Percentiles rank a stretch among this genome's conserved stretches.
Conservation (phyloP, 164 flowering plant species). For the Macadamia integrifolia region DNA sequence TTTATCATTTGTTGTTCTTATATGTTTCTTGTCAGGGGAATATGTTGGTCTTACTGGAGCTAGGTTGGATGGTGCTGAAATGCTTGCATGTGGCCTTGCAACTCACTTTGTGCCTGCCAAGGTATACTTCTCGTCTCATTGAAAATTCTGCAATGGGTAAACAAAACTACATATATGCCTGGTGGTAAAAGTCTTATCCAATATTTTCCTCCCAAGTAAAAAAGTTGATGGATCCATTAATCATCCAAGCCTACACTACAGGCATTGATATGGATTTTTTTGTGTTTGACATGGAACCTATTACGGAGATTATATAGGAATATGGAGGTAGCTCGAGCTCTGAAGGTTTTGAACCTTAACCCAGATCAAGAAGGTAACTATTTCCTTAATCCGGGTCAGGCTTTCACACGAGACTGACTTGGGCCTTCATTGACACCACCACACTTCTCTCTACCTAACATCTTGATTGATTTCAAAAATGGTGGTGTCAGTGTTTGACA, state of each 20-base stretch:
- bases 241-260: not conserved
- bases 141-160: not conserved
- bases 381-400: too few species aligned
- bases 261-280: too few species aligned
- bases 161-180: not conserved
- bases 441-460: too few species aligned
- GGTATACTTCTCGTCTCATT: constrained; percentile 32
- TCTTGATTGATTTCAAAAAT: too few species aligned
- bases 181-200: not conserved
- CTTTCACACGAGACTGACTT: too few species aligned
- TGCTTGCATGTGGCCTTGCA: constrained; percentile 96
- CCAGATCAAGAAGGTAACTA: too few species aligned
- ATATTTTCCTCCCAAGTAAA: not conserved
- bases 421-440: too few species aligned
- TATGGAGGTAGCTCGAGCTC: too few species aligned
- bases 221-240: not conserved
- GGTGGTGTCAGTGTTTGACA: too few species aligned
- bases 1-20: not conserved
- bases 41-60: constrained; percentile 93
- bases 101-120: constrained; percentile 76
- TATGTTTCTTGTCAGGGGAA: constrained; percentile 52
- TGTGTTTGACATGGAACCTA: too few species aligned
- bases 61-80: constrained; percentile 88
- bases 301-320: too few species aligned
- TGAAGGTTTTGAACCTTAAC: too few species aligned